Conservation (phyloP, 345 rosid genomes). For the Syzygium jambos region DNA sequence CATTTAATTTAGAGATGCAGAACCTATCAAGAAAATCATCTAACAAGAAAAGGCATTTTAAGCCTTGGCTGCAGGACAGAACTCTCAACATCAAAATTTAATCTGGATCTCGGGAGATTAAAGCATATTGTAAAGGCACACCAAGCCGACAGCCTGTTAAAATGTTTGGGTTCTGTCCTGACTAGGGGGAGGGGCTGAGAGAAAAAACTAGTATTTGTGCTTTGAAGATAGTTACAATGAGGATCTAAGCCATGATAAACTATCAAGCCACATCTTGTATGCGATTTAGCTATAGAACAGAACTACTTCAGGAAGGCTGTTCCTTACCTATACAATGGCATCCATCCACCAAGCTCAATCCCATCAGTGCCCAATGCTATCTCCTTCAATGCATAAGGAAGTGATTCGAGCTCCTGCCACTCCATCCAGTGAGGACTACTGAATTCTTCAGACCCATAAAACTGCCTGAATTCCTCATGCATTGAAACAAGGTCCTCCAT, state of each 20-base stretch:
- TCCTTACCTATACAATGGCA: conserved; percentile 70
- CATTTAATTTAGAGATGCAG: background rate
- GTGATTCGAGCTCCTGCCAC: conserved; percentile 50
- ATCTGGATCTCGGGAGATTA: background rate
- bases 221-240: background rate
- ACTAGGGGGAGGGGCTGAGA: background rate
- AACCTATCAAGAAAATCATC: background rate
- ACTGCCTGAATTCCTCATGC: conserved; percentile 54
- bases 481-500: conserved; percentile 85
- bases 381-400: conserved; percentile 43
- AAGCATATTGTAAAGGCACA: background rate
- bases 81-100: background rate
- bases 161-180: background rate
- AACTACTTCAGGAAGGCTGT: background rate
- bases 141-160: background rate
- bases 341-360: conserved; percentile 68
- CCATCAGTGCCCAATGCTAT: conserved; percentile 50
- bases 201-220: background rate
- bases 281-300: background rate
- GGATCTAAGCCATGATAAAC: background rate
- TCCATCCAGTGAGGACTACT: conserved; percentile 58
- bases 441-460: conserved; percentile 45
- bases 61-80: background rate
- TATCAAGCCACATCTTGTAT: background rate
- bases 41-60: background rate